Evolutionary conservation across 2,329 filamentous ascomycete species (phyloP), one percentile per base, ranked within the genome.

Genomic region (Aureobasidium sp.): DNA sequence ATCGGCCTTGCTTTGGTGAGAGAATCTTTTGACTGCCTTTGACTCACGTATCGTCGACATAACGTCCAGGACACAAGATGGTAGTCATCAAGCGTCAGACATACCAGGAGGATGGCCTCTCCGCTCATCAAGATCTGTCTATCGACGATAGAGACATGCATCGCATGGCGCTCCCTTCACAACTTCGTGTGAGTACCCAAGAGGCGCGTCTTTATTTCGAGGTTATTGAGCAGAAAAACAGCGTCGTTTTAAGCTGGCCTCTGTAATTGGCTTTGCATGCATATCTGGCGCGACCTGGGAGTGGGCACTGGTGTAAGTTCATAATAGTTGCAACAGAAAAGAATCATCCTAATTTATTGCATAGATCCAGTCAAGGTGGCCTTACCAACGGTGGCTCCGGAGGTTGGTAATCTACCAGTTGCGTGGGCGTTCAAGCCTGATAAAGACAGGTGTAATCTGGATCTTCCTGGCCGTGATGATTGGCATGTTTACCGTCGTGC

Each of bases 381-480:
- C 34, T 61, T 34, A 37, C 42, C 20, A 22, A 60, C 67, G 61
- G 68, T 70, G 64, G 66, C 64, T 41, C 65, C 69, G 39, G 62
- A 66, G 8, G 82, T 82, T 65, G 82, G 82, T 8, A 11, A 25
- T 82, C 82, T 15, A 77, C 49, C 8, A 1, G 9, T 41, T n/a
- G n/a, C 34, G 27, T 14, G 11, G 4, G 20, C 25, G 11, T 36
- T 5, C 22, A 14, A 53, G n/a, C 14, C 34, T 53, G 6, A 53
- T 14, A 7, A 27, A 79, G 1, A 80, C 77, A 3, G 82, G 81
- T 27, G 72, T 83, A 12, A 77, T 84, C 44, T 84, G 80, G 74
- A 76, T 80, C 4, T 83, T 78, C 61, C 63, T 83, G 2, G 69
- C 80, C 39, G 76, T 76, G 12, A 80, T 79, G 76, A 67, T 77